Percentiles rank a stretch among this genome's conserved stretches.
Conservation (phyloP, 192 early-diverging fungal species). For the Coemansia sp. region DNA sequence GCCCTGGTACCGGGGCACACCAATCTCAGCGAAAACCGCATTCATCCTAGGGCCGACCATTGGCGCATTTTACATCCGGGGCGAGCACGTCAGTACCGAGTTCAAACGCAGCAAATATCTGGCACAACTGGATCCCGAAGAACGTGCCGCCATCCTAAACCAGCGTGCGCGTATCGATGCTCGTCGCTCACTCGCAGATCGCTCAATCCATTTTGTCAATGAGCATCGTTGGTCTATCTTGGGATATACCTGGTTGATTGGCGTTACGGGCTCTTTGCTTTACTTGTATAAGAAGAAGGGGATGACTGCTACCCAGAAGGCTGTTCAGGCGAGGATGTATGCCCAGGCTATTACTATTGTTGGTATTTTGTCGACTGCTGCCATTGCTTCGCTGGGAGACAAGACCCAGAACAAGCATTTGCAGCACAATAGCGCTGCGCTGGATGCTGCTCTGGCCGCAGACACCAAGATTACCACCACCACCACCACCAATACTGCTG, state of each 20-base stretch:
- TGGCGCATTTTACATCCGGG: conserved; percentile 54
- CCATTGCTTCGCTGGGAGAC: conserved; percentile 48
- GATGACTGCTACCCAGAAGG: conserved; percentile 63
- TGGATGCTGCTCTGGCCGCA: conserved; percentile 40
- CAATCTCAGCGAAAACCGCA: conserved; percentile 53
- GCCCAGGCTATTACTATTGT: conserved; percentile 68
- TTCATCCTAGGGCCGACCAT: conserved; percentile 49
- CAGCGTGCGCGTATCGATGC: conserved; percentile 6
- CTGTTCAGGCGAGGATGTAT: conserved; percentile 75
- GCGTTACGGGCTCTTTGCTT: conserved; percentile 41
- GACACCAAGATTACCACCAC: conserved; percentile 20
- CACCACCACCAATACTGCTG: not conserved
- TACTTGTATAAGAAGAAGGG: conserved; percentile 56
- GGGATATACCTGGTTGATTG: conserved; percentile 53
- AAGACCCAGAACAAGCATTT: conserved; percentile 23
- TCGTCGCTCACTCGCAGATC: conserved; percentile 17
- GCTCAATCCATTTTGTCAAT: conserved; percentile 34
- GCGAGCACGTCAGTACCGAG: conserved; percentile 45
- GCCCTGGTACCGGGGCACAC: conserved; percentile 33
- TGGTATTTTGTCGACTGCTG: conserved; percentile 64
- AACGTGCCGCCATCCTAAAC: conserved; percentile 18
- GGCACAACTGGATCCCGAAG: conserved; percentile 22
- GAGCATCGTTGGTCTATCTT: conserved; percentile 55
- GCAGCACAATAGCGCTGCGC: conserved; percentile 39
- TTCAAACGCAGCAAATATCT: conserved; percentile 40